These are phyloP conservation scores for Apocynum venetum DNA, from an alignment of 257 asterid genomes.

Conservation along the genomic window DNA sequence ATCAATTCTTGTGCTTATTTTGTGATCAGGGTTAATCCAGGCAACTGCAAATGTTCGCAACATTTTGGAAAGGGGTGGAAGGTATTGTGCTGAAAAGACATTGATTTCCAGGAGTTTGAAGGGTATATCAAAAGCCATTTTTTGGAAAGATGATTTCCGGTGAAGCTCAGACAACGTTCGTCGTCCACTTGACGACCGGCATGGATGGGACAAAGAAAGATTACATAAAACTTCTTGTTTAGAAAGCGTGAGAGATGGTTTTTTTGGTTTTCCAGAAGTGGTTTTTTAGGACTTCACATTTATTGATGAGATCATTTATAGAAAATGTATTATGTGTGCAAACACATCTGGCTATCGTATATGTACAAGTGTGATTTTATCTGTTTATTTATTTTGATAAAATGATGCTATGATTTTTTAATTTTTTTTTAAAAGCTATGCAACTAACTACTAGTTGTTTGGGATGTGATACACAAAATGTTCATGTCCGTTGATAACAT, in stretches of 20 bases:
- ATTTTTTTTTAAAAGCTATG: too few relatives aligned
- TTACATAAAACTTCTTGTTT: constrained; percentile 1
- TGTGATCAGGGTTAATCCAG: constrained; percentile 57
- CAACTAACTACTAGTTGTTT: too few relatives aligned
- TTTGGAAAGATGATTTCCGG: neutral
- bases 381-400: too few relatives aligned
- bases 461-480: too few relatives aligned
- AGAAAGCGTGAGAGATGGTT: neutral
- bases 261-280: neutral
- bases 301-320: neutral
- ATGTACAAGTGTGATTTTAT: too few relatives aligned
- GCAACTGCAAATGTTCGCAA: constrained; percentile 75
- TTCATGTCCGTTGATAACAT: too few relatives aligned
- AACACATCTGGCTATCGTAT: neutral
- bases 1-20: constrained; percentile 67
- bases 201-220: neutral
- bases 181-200: neutral
- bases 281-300: neutral
- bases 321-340: neutral
- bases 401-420: too few relatives aligned
- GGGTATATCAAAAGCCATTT: constrained; percentile 21
- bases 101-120: constrained; percentile 55
- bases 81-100: constrained; percentile 64
- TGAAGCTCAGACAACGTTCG: neutral
- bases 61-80: constrained; percentile 77